These are phyloP conservation scores for Durusdinium trenchii DNA, from an alignment of 73 alveolate species.

Conservation along the genomic window DNA sequence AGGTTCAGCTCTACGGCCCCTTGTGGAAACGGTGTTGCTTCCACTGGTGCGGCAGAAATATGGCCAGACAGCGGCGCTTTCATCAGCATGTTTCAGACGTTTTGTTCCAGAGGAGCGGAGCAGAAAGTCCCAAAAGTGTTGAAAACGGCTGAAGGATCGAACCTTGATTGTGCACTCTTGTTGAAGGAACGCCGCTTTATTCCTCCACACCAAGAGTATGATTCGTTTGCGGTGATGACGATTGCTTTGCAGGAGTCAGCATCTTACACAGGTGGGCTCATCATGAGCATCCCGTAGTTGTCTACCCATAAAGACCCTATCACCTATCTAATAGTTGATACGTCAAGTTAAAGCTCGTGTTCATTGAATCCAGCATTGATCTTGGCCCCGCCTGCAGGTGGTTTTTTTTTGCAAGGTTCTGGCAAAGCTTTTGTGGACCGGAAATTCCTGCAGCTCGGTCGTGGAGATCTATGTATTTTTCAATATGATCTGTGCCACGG, in stretches of 20 bases:
- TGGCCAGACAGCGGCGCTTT: slow-evolving; percentile 28
- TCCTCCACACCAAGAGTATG: slow-evolving; percentile 66
- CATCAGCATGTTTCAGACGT: slow-evolving; percentile 67
- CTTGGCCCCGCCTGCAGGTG: too few species aligned
- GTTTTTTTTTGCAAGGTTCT: slow-evolving; percentile 73
- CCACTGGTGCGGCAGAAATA: slow-evolving; percentile 80
- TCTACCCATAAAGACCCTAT: too few species aligned
- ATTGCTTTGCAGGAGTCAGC: slow-evolving; percentile 65
- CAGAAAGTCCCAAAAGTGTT: too few species aligned
- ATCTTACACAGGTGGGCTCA: slow-evolving; percentile 57
- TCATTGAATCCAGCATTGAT: too few species aligned
- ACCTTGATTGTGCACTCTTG: too few species aligned
- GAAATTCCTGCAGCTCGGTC: slow-evolving; percentile 47
- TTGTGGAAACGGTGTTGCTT: slow-evolving; percentile 40
- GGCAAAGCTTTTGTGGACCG: slow-evolving; percentile 57
- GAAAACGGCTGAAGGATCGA: too few species aligned
- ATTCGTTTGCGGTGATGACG: slow-evolving; percentile 35
- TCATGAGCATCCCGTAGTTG: too few species aligned
- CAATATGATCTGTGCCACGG: slow-evolving; percentile 64
- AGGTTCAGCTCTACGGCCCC: slow-evolving; percentile 58
- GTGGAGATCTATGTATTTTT: slow-evolving; percentile 61
- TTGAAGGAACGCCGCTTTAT: slow-evolving; percentile 74
- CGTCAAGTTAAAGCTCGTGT: too few species aligned
- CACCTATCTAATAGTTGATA: too few species aligned
- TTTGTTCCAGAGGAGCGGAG: slow-evolving; percentile 89